A percentile compares a stretch with the other conserved stretches of the same genome.
These are phyloP conservation scores for Aureobasidium pullulans DNA, from an alignment of 2,329 filamentous ascomycete species.

Conservation along the genomic window DNA sequence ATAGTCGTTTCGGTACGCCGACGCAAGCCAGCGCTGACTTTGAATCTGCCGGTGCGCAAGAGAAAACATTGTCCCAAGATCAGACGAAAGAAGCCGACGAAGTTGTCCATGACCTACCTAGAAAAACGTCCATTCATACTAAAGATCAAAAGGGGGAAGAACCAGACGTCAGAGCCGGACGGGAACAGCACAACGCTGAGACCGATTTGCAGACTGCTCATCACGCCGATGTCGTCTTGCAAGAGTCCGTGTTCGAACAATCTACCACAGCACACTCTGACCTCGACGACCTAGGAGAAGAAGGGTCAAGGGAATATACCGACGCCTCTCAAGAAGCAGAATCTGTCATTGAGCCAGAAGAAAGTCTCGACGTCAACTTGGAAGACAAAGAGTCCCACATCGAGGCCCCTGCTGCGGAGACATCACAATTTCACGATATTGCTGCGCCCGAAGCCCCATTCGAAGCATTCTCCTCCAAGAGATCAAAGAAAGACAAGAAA, in stretches of 20 bases:
- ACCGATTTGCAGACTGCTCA: no score
- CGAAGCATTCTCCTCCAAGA: conserved; percentile 6
- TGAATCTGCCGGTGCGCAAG: no score
- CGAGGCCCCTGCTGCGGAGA: neutral
- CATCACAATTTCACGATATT: neutral
- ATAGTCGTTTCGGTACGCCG: neutral
- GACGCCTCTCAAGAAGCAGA: neutral
- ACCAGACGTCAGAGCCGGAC: no score
- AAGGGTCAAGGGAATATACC: neutral
- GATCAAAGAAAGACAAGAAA: conserved; percentile 19
- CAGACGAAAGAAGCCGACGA: no score
- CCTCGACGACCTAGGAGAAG: no score
- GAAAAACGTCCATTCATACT: no score
- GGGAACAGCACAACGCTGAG: no score
- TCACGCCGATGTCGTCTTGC: no score
- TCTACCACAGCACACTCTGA: neutral
- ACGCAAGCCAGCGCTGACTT: neutral
- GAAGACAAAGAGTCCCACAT: neutral
- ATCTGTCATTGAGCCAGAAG: neutral
- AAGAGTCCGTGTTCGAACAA: no score
- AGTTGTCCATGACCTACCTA: no score
- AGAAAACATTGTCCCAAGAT: no score
- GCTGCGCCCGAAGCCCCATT: neutral
- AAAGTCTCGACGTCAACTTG: neutral
- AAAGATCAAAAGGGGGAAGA: no score